phyloP scores from a whole-genome alignment of 768 basidiomycete species.

The Hericium erinaceus region DNA sequence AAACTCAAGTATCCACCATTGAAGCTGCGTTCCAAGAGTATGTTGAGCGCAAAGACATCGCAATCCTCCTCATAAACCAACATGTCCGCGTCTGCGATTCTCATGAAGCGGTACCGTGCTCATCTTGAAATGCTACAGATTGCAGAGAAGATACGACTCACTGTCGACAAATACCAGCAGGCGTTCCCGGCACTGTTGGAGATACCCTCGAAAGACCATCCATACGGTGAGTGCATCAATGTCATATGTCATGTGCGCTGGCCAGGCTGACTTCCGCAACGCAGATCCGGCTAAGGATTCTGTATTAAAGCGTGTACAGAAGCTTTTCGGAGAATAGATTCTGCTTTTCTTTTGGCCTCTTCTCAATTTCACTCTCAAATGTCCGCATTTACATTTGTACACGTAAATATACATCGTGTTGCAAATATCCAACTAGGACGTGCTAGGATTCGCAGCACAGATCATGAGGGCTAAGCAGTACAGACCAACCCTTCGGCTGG shows the following conservation, averaged over 20 bases:
- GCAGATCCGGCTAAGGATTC: slow-evolving; percentile 94
- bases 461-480: background rate
- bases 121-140: slow-evolving; percentile 41
- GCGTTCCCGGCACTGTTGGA: slow-evolving; percentile 95
- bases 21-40: slow-evolving; percentile 92
- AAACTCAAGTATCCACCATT: slow-evolving; percentile 84
- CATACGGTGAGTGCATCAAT: slow-evolving; percentile 62
- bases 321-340: slow-evolving; percentile 80
- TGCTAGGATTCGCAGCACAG: background rate
- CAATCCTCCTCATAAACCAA: slow-evolving; percentile 96
- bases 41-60: slow-evolving; percentile 90
- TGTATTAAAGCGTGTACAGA: slow-evolving; percentile 92
- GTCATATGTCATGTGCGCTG: background rate
- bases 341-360: background rate
- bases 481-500: background rate
- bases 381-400: background rate
- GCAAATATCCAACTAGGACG: background rate
- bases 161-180: slow-evolving; percentile 91
- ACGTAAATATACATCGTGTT: background rate
- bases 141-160: slow-evolving; percentile 93
- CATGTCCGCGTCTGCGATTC: slow-evolving; percentile 51
- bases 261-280: slow-evolving; percentile 14
- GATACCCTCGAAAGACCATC: slow-evolving; percentile 97
- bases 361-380: background rate
- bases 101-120: background rate